Evolutionary conservation across 345 rosid genomes (phyloP), one percentile per base, ranked within the genome.

Genomic region (Eucalyptus melliodora): DNA sequence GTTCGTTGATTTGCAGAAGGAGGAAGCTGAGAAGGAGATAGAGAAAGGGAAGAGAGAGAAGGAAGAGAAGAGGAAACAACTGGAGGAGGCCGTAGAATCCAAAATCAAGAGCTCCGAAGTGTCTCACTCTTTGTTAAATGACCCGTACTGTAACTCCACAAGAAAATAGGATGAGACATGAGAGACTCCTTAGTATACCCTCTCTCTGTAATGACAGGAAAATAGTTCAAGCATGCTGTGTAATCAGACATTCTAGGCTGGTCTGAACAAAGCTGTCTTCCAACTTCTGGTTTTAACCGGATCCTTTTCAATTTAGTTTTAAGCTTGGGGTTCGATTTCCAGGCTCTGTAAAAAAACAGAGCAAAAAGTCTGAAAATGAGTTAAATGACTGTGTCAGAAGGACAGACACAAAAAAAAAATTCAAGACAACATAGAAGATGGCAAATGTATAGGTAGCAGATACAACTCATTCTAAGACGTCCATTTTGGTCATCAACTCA

Each of bases 21-120:
- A 92, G 69, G 91, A 90, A 86, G 69, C 69, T 3, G 91, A 88
- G 90, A 65, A 88, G n/a, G 87, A 83, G 89, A 92, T 89, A 4
- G 19, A 88, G 17, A 55, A 80, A 59, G 87, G 89, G 31, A 89
- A 89, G 49, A 86, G 86, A 77, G 92, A 88, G 65, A 88, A 88
- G 34, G 85, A 90, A 49, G 89, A 91, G 87, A 89, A 90, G 89
- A 80, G 62, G 86, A 31, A 86, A 56, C 88, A 87, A 24, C 24
- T 80, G 53, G 91, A 87, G 80, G 88, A 89, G 50, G 90, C 67
- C 15, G 55, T 86, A 23, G 87, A 88, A 42, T 87, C 90, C 83
- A 67, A 69, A 50, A 17, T 82, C 87, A 82, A 45, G 30, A 59
- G 45, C 42, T 56, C 81, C 16, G 40, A 80, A 72, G 16, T 16